Evolutionary conservation across 768 basidiomycete species (phyloP), one percentile per base, ranked within the genome.

Genomic region (Russula ochroleuca): DNA sequence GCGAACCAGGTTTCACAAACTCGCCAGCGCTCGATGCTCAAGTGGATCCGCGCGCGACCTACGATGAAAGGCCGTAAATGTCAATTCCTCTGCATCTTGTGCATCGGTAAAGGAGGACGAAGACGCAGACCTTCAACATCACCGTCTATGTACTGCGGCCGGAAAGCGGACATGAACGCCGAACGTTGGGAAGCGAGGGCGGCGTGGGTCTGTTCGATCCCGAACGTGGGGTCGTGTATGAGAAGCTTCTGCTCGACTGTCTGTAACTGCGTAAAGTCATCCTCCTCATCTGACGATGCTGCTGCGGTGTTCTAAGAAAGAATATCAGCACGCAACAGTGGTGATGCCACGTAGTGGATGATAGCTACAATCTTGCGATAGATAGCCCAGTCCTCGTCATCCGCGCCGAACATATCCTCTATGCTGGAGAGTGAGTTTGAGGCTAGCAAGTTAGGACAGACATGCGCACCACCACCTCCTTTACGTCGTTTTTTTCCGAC

Each of bases 301-400:
- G 79, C 79, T 5, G 85, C 80, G 5, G 81, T 84, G 71, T 91
- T 91, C 90, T 92, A 65, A 15, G 6, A 67, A 19, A 33, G 49
- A 33, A 14, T 50, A 5, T 48, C 1, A 59, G 23, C 58, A 59
- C 47, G 59, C 41, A 25, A 57, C 43, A 52, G 17, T 31, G 7
- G 28, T 5, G 21, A 31, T 2, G 19, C 19, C 9, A 41, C 15
- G 10, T 1, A 48, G n/a, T 15, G 31, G n/a, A 3, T 14, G 38
- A 45, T 11, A 73, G 84, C 67, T 72, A 95, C 95, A 63, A 99
- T 94, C 76, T 98, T 94, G 67, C 96, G 91, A 72, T 98, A 98
- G 63, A 98, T 94, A 0, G 88, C 88, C 95, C 96, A 98, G 72
- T 98, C 96, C 8, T 90, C 94, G 71, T 98, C 95, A 68, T 96